These are phyloP conservation scores for Candolleomyces eurysporus DNA, from an alignment of 768 basidiomycete genomes.

Conservation along the genomic window DNA sequence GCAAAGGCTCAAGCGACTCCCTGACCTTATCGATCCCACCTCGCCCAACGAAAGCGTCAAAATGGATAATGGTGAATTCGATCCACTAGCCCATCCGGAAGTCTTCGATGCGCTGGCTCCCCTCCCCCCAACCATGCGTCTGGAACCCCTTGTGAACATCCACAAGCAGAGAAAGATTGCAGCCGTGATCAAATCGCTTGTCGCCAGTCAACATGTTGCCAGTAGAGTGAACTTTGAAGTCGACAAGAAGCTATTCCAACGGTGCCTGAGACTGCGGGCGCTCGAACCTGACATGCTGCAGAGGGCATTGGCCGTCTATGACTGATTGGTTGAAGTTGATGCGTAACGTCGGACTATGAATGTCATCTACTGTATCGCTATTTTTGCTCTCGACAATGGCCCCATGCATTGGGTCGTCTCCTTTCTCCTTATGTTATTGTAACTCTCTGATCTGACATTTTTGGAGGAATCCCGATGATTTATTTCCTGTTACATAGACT, in stretches of 20 bases:
- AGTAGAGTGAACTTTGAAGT: constrained; percentile 65
- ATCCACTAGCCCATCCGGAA: constrained; percentile 59
- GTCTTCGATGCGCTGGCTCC: constrained; percentile 73
- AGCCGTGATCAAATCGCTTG: constrained; percentile 74
- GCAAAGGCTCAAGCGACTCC: constrained; percentile 60
- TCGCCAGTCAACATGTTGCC: constrained; percentile 81
- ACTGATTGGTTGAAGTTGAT: constrained; percentile 5
- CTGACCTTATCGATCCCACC: constrained; percentile 82
- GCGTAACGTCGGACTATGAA: no score
- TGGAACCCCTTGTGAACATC: constrained; percentile 85
- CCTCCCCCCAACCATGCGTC: constrained; percentile 72
- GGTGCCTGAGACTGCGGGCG: constrained; percentile 68
- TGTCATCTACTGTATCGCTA: no score
- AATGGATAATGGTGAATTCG: constrained; percentile 66
- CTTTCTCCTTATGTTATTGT: no score
- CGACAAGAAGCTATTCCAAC: constrained; percentile 76
- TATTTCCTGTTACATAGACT: no score
- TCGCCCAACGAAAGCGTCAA: constrained; percentile 67
- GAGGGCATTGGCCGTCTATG: constrained; percentile 27
- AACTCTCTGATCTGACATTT: no score
- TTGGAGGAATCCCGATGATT: no score
- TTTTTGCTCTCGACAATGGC: no score
- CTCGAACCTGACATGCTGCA: constrained; percentile 56
- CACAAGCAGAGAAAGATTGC: constrained; percentile 86
- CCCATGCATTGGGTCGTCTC: no score